Evolutionary conservation across 1,284 basidiomycete species (phyloP).

Genomic region (Flammula alnicola): DNA sequence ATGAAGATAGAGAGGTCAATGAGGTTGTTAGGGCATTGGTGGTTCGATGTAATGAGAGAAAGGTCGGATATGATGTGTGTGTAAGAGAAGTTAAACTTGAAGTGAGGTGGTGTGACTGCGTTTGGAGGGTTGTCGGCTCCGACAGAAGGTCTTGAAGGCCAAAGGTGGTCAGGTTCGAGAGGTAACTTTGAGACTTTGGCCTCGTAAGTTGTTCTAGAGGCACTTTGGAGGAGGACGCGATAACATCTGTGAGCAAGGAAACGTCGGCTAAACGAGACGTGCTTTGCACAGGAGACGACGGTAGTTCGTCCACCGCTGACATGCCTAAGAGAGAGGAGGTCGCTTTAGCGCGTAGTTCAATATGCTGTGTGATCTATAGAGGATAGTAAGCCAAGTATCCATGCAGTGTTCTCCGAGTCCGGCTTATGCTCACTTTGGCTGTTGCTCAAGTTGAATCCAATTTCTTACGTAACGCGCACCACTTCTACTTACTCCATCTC

Average conservation of each 20-base stretch:
- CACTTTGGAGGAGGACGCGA: slow-evolving; percentile 30
- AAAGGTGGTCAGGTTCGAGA: slow-evolving; percentile 67
- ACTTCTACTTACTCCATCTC: background rate
- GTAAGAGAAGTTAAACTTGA: slow-evolving; percentile 88
- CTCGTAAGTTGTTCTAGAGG: slow-evolving; percentile 27
- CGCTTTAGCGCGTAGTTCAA: no score
- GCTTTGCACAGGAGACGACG: slow-evolving; percentile 13
- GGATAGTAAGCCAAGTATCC: no score
- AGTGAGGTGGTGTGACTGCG: slow-evolving; percentile 83
- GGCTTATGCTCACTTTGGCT: no score
- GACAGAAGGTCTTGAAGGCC: slow-evolving; percentile 67
- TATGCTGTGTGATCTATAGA: no score
- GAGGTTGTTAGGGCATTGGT: slow-evolving; percentile 72
- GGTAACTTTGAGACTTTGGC: slow-evolving; percentile 48
- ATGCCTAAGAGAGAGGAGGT: no score
- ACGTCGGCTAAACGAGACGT: slow-evolving; percentile 29
- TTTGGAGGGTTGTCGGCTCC: slow-evolving; percentile 76
- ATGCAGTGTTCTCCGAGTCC: no score
- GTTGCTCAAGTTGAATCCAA: no score
- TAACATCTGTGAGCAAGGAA: slow-evolving; percentile 30
- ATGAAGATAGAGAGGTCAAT: slow-evolving; percentile 65
- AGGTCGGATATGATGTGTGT: slow-evolving; percentile 86
- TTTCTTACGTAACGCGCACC: background rate
- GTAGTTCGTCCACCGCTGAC: slow-evolving; percentile 12
- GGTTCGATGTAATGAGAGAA: slow-evolving; percentile 80